Percentiles rank a stretch among this genome's conserved stretches.
These are phyloP conservation scores for Calonectria pteridis DNA, from an alignment of 2,329 filamentous ascomycete species.

Conservation along the genomic window DNA sequence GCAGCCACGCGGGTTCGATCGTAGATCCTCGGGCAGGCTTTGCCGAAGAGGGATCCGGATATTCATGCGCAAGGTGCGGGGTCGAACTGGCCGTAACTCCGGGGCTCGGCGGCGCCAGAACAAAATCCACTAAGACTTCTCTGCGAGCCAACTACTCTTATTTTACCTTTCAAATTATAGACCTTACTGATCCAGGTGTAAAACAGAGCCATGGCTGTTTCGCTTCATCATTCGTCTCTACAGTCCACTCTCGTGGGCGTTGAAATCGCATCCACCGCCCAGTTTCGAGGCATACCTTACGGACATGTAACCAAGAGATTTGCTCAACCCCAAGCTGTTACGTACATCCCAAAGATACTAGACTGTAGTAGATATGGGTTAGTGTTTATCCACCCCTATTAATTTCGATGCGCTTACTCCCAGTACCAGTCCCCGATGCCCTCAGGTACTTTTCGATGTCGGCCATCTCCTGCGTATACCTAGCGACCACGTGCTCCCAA, in stretches of 20 bases:
- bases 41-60: background rate
- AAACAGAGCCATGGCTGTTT: background rate
- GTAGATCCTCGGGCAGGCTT: background rate
- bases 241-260: background rate
- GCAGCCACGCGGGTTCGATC: too few relatives aligned
- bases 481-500: conserved; percentile 40
- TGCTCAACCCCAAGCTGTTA: background rate
- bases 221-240: background rate
- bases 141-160: too few relatives aligned
- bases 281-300: conserved; percentile 27
- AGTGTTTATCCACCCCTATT: too few relatives aligned
- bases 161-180: background rate
- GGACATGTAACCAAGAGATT: conserved; percentile 19
- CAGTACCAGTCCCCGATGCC: conserved; percentile 55
- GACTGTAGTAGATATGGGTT: conserved; percentile 24
- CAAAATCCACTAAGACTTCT: background rate
- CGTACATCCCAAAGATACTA: background rate
- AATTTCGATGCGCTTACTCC: background rate
- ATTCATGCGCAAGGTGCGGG: background rate
- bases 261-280: background rate
- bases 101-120: background rate
- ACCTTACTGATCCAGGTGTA: background rate
- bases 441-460: conserved; percentile 55
- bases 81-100: background rate
- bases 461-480: conserved; percentile 58